Conservation (phyloP, 257 asterid genomes). For the Eucommia ulmoides region DNA sequence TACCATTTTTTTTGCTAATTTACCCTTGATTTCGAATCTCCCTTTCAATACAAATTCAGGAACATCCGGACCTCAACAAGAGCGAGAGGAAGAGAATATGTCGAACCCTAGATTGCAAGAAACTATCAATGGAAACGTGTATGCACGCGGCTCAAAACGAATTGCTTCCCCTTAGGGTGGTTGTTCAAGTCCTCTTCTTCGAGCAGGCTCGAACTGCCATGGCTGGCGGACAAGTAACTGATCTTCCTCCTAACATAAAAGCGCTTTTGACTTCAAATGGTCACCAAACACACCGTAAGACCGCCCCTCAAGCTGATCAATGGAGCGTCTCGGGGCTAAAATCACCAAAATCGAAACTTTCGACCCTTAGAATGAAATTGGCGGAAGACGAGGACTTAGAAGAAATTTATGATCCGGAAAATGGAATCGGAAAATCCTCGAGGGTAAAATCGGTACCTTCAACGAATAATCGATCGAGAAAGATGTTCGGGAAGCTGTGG, state of each 20-base stretch:
- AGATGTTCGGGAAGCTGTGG: constrained; percentile 78
- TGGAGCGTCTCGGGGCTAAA: constrained; percentile 60
- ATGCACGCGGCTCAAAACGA: constrained; percentile 94
- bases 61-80: constrained; percentile 61
- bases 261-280: constrained; percentile 45
- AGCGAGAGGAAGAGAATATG: constrained; percentile 69
- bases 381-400: constrained; percentile 55
- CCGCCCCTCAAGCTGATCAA: constrained; percentile 40
- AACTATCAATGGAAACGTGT: constrained; percentile 62
- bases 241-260: constrained; percentile 58
- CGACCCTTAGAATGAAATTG: constrained; percentile 71
- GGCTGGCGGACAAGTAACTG: constrained; percentile 50
- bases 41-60: too few species aligned
- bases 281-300: constrained; percentile 24
- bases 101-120: constrained; percentile 58
- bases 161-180: constrained; percentile 69
- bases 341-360: constrained; percentile 48
- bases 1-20: too few species aligned
- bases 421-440: constrained; percentile 14
- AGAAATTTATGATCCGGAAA: constrained; percentile 9
- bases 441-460: constrained; percentile 26
- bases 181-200: constrained; percentile 81
- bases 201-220: constrained; percentile 81
- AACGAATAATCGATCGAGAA: constrained; percentile 49
- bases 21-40: too few species aligned